phyloP scores from a whole-genome alignment of 495 filamentous ascomycete species.

The Talaromyces wortmannii region DNA sequence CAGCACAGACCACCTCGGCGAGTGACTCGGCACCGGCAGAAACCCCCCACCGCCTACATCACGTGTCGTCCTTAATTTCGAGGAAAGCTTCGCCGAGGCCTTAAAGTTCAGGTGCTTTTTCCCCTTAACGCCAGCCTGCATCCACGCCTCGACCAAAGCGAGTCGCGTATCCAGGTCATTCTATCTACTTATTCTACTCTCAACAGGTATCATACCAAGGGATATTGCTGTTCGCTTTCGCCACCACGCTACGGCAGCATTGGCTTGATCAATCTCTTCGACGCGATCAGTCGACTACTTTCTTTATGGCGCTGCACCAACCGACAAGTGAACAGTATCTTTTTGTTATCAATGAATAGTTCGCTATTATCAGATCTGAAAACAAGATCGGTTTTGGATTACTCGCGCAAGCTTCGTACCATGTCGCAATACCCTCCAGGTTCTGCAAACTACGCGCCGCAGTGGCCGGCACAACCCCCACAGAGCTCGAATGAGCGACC shows the following conservation, averaged over 20 bases:
- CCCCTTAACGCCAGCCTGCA: background rate
- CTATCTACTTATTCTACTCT: too few relatives aligned
- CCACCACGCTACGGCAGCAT: background rate
- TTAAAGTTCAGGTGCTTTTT: background rate
- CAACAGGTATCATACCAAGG: too few relatives aligned
- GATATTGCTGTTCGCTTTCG: too few relatives aligned
- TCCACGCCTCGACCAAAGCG: background rate
- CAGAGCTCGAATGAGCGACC: background rate
- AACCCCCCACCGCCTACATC: background rate
- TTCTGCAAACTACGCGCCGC: constrained; percentile 20
- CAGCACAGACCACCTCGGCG: background rate
- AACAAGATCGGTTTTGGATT: too few relatives aligned
- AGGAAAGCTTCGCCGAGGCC: background rate
- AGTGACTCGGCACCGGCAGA: background rate
- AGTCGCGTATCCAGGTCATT: background rate
- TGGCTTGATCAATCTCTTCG: background rate
- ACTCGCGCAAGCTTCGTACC: constrained; percentile 2
- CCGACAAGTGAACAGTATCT: background rate
- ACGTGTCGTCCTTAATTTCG: background rate
- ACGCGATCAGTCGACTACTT: background rate
- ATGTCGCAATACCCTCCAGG: constrained; percentile 55
- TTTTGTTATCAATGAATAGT: background rate
- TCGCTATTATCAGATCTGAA: too few relatives aligned
- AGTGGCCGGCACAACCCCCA: constrained; percentile 25
- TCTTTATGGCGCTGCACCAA: background rate